Conservation (phyloP, 257 asterid genomes). For the Nicotiana otophora region DNA sequence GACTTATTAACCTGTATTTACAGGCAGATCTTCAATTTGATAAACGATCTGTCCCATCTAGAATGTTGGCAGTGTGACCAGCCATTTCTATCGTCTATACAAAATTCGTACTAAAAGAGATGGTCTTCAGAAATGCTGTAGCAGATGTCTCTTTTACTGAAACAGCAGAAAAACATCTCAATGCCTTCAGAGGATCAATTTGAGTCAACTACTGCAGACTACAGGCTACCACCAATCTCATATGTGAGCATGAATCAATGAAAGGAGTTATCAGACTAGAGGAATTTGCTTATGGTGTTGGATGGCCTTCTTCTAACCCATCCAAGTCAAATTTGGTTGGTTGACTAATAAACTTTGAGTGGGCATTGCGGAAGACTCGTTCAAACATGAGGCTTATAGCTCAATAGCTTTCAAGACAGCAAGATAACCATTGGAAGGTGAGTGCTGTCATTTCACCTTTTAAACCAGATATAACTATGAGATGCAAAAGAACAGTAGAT, state of each 20-base stretch:
- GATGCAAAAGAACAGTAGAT: constrained; percentile 2
- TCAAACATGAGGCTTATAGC: background rate
- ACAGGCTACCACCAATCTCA: background rate
- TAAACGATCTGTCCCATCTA: background rate
- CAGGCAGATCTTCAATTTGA: background rate
- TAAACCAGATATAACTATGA: background rate
- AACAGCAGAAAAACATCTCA: background rate
- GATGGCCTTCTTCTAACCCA: background rate
- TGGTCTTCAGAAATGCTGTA: background rate
- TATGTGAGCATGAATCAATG: background rate
- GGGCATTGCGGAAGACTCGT: background rate
- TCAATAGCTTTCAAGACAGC: background rate
- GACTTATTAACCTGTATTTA: background rate
- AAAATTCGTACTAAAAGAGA: background rate
- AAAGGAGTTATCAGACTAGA: background rate
- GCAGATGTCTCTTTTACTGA: background rate
- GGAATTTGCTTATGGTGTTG: background rate
- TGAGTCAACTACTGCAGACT: background rate
- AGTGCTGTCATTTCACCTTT: background rate
- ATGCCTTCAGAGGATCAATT: background rate
- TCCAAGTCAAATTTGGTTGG: constrained; percentile 2
- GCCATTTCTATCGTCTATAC: background rate
- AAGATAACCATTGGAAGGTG: constrained; percentile 2
- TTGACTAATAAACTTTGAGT: background rate
- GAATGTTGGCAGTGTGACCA: constrained; percentile 1